Evolutionary conservation across 768 basidiomycete genomes (phyloP), one percentile per base, ranked within the genome.

Genomic region (Rhizopogon roseolus): DNA sequence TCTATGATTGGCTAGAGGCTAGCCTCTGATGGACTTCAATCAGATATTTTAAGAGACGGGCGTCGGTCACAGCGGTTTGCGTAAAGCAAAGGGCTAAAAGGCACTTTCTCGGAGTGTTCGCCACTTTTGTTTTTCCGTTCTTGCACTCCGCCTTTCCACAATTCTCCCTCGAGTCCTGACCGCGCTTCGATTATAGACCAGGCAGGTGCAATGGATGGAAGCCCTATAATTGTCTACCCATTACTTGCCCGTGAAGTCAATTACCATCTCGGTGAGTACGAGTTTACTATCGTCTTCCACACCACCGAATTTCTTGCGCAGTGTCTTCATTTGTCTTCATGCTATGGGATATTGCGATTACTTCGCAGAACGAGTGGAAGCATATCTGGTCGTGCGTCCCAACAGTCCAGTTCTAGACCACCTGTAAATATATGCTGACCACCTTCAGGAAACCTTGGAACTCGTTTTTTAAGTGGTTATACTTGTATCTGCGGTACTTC

Each of bases 381-480:
- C 58, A 62, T 22, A 43, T 71, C 19, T 73, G 71, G 69, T 58
- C 57, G 71, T 73, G 42, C 56, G 64, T 32, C 43, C 32, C 17
- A 13, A 17, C 22, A 8, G 25, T 41, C 14, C 13, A 32, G 10
- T 19, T 16, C 28, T 29, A 14, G 3, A 27, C 14, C 13, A 27
- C 11, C 49, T 16, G 5, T 17, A 17, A 25, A 3, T 6, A 29
- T 34, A n/a, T 41, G 9, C 25, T 19, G 16, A 36, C 32, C 27
- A 14, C 32, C 37, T 46, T 37, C n/a, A 62, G 61, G 25, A 64
- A 57, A 5, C 62, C 60, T 27, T 62, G 49, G 10, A 46, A 5
- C 48, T 49, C 29, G 43, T 59, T 54, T 19, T 37, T 53, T 13
- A 64, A 64, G 50, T 64, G 63, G 63, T 29, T 62, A 28, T 56